Evolutionary conservation across 805 yeast genomes (phyloP), one percentile per base, ranked within the genome.

Genomic region (Saccharomyces kudriavzevii): DNA sequence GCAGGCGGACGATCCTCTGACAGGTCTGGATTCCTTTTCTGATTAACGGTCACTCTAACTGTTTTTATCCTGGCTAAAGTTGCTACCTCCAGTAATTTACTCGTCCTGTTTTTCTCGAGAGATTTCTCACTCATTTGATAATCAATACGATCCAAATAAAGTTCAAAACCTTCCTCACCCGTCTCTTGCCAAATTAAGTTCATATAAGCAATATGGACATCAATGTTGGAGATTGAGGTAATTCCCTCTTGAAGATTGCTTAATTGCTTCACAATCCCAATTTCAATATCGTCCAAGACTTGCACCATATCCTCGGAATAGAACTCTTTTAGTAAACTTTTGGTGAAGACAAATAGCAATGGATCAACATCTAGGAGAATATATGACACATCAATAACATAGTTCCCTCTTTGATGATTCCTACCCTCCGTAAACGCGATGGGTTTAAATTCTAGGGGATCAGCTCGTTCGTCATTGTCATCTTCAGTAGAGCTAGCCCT

Each of bases 231-330:
- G 2, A 55, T 45, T 5, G 56, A 47, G 5, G 59, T 47, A 0
- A 51, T 46, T 5, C 62, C 61, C 29, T 56, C 58, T 43, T 58
- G 53, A 5, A 57, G 29, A 81, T 54, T 5, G 26, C 73, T 69
- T 26, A 87, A 66, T 8, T 71, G 69, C 31, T 69, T 66, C 11
- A 87, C 74, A 2, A 85, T 78, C 9, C 80, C 79, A 17, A 80
- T 66, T 55, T 91, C 95, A 14, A 89, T 68, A 17, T 66, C 65
- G 65, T 91, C 97, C 60, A 90, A 70, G 4, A 82, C 72, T 11
- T 75, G 72, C 9, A 75, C 76, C 31, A 82, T 63, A 2, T 77
- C 71, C 14, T 72, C 70, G 17, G 66, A 67, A 25, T 73, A 70
- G 13, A 71, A 59, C 1, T 69, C 66, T 3, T 68, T 67, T 1